Percentiles rank a stretch among this genome's conserved stretches.
phyloP scores from a whole-genome alignment of 805 yeast genomes.

The Maudiozyma serrabonitensis region DNA sequence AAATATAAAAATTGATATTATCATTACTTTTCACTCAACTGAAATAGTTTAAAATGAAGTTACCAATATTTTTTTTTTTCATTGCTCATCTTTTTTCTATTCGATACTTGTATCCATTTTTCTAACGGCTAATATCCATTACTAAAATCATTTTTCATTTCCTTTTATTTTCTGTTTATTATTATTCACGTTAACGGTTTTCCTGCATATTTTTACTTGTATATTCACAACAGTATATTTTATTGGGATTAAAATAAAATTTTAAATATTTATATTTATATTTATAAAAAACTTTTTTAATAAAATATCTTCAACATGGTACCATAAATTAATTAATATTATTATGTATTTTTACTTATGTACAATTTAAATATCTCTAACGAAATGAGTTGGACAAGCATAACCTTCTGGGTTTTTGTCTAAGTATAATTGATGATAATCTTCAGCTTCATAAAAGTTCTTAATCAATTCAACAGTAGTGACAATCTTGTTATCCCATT shows the following conservation, averaged over 20 bases:
- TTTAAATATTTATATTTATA: background rate
- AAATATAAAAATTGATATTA: background rate
- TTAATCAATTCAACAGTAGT: slow-evolving; percentile 61
- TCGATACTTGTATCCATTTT: background rate
- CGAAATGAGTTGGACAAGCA: slow-evolving; percentile 81
- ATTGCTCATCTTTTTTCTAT: background rate
- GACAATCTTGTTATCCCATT: slow-evolving; percentile 59
- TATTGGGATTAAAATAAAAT: background rate
- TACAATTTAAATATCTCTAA: slow-evolving; percentile 39
- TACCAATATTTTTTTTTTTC: background rate
- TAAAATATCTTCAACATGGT: slow-evolving; percentile 1
- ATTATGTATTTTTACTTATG: background rate
- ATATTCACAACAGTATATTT: background rate
- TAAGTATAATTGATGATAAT: slow-evolving; percentile 80
- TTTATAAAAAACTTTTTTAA: background rate
- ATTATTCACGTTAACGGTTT: background rate
- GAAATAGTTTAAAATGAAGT: background rate
- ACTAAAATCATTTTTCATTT: background rate
- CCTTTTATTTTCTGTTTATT: background rate
- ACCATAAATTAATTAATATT: background rate
- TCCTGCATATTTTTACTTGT: slow-evolving; percentile 1
- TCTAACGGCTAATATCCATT: background rate
- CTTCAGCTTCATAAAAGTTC: slow-evolving; percentile 88
- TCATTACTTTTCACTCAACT: slow-evolving; percentile 1
- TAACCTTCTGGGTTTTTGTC: slow-evolving; percentile 76